Evolutionary conservation across 352 stramenopile species (phyloP), one percentile per base, ranked within the genome.

Genomic region (Peronospora destructor): DNA sequence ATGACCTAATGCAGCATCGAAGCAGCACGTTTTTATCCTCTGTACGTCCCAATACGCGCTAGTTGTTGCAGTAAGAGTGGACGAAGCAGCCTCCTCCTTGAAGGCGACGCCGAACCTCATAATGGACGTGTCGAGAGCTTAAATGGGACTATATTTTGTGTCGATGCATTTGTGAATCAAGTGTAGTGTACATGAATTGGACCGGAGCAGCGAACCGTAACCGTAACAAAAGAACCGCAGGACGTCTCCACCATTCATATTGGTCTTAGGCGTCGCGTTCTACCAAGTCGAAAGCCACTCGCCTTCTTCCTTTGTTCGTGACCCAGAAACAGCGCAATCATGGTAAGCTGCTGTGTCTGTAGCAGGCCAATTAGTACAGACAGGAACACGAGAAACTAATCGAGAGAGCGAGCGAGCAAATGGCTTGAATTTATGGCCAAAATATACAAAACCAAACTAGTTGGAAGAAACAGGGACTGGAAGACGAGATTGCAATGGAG

Each of bases 301-400:
- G 73, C 80, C 76, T 90, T 90, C 79, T 90, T 90, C 79, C 79
- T 85, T 85, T 90, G 74, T 83, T 84, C 68, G 78, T 81, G 66
- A 85, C 84, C 73, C 76, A 69, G 68, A 86, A 85, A 78, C 73
- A 77, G 68, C 70, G 68, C 64, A 68, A 80, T 82, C 59, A 88
- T 88, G 76, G 76, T 88, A 76, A 71, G 76, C 74, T 41, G 35
- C 36, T 38, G 38, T 25, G 21, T 39, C n/a, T n/a, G 44, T 41
- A 34, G 29, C 2, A 26, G 23, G 4, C 0, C 4, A 4, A 26
- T 6, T 4, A 6, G 3, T 23, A 21, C 10, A 43, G 37, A 16
- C 6, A 28, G 9, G 14, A 30, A 44, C 6, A n/a, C 2, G 23
- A 26, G 23, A 4, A 26, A 4, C 6, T 13, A 45, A 33, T 3